These are phyloP conservation scores for Anisodus acutangulus DNA, from an alignment of 257 asterid species.

Conservation along the genomic window DNA sequence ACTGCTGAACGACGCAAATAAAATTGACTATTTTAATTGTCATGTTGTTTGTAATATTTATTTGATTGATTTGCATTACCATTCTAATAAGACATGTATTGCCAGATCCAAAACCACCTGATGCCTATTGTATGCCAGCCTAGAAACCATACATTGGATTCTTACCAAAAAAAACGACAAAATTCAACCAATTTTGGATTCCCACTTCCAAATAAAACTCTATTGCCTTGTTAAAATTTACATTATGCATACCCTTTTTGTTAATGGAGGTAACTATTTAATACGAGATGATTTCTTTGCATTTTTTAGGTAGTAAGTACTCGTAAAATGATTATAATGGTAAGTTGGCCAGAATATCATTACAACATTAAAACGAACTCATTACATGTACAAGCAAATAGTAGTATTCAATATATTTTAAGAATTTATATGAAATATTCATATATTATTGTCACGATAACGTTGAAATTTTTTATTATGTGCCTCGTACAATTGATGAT, in stretches of 20 bases:
- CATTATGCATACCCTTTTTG: background rate
- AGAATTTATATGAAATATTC: background rate
- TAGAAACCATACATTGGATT: slow-evolving; percentile 39
- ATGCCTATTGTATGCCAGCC: slow-evolving; percentile 40
- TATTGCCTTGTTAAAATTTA: background rate
- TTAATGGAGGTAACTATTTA: background rate
- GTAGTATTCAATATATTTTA: too few species aligned
- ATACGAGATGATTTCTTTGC: too few species aligned
- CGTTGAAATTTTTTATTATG: too few species aligned
- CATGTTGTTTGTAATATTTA: background rate
- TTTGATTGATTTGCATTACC: background rate
- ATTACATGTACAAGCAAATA: too few species aligned
- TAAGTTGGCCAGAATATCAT: too few species aligned
- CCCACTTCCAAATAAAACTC: slow-evolving; percentile 18
- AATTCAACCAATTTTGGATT: slow-evolving; percentile 3
- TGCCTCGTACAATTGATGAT: too few species aligned
- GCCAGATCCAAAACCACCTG: slow-evolving; percentile 52
- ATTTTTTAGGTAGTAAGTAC: too few species aligned
- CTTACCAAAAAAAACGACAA: slow-evolving; percentile 16
- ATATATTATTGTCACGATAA: background rate
- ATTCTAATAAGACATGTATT: background rate
- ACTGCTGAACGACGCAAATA: background rate
- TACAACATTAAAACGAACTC: too few species aligned
- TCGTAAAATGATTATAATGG: too few species aligned
- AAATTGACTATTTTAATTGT: background rate